Evolutionary conservation across 495 filamentous ascomycete species (phyloP), one percentile per base, ranked within the genome.

Genomic region (Annulohypoxylon maeteangense): DNA sequence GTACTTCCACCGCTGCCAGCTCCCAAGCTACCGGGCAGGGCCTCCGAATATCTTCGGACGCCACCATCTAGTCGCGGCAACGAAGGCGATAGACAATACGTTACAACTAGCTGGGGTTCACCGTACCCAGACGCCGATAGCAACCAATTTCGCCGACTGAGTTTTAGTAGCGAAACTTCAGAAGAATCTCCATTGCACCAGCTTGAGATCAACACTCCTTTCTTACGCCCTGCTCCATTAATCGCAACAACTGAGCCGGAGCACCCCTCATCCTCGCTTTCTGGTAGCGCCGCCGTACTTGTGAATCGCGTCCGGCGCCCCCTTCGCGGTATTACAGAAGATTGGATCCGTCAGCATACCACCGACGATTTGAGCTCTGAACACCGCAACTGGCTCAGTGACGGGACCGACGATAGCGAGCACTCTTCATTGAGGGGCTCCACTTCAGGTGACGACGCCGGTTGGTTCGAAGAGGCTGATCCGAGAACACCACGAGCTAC

Each of bases 321-420:
- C 68, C 78, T 86, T 38, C 79, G 86, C 74, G 90, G 90, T 45
- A 88, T 92, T 59, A 92, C 90, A 0, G 87, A 92, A 74, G 90
- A 91, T 81, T 93, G 91, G 91, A 90, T 93, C 65, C 88, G 91
- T 40, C 89, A 91, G 69, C 90, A 92, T 69, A 88, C 91, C 6
- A 85, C 87, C 8, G 84, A 86, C 67, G 87, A 88, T 68, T 82
- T 81, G 44, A 79, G 85, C 42, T 86, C 87, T 57, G 91, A 92
- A 76, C 84, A 86, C 57, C 86, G 85, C 40, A 88, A 90, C 76
- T 93, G 91, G 91, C 78, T 91, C 45, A 93, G 90, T 73, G 91
- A 93, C 90, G 89, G 90, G 68, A 86, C 87, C 25, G 89, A 87
- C 72, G 86, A 86, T 70, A 87, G 83, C 78, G 87, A 87, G 82